Evolutionary conservation across 2,329 filamentous ascomycete genomes (phyloP), one percentile per base, ranked within the genome.

Genomic region (Botrytis galanthina): DNA sequence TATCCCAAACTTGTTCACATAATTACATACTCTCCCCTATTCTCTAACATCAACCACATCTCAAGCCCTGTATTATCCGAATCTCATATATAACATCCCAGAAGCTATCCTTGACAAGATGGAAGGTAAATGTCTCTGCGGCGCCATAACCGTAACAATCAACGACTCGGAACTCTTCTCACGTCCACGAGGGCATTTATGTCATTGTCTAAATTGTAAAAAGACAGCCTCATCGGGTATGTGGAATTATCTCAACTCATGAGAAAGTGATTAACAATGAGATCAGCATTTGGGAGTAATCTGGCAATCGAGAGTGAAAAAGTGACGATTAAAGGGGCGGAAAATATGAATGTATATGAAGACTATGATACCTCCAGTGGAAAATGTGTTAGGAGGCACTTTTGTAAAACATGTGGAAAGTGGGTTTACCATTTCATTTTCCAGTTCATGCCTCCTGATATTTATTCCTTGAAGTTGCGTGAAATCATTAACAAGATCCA

Each of bases 201-300:
- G 86, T 78, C 84, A 87, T 75, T 87, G 86, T 78, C 79, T 81
- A 48, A 88, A 87, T 74, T 87, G 48, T 16, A 69, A 4, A 9
- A 69, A 69, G 37, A 69, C 66, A 39, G 66, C 66, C 14, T 69
- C 66, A 4, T 69, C 66, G 7, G 66, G 66, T 69, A 29, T 35
- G 66, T 32, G n/a, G 2, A 8, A 48, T 1, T 8, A 3, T 22
- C 7, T 22, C 12, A 26, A 44, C 9, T 22, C 5, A 29, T 20
- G 35, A 61, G 59, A 60, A 12, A 22, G 12, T 2, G 5, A 37
- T 37, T 69, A 1, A 69, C 26, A 69, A 22, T 7, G 22, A 22
- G 22, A 29, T 18, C 9, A 69, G 66, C 66, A 69, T 69, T 57
- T 7, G 66, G 66, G 42, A 69, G 32, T 32, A 82, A 81, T 70